Percentiles rank a stretch among this genome's conserved stretches.
Conservation (phyloP, 345 rosid genomes). For the Populus davidiana region DNA sequence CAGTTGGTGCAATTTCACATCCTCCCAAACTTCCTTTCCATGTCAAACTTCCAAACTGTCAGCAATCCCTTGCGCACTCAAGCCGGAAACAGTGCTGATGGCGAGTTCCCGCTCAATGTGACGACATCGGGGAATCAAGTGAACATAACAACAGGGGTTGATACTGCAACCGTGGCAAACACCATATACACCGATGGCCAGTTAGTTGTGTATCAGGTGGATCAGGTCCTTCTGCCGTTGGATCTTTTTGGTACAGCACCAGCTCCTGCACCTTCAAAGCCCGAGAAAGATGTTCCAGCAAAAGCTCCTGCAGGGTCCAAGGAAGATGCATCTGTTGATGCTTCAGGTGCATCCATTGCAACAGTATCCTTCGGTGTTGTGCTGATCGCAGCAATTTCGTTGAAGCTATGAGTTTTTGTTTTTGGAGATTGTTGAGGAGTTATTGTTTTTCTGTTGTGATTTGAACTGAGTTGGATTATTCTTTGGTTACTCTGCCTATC, state of each 20-base stretch:
- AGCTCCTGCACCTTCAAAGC: conserved; percentile 53
- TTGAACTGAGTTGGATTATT: conserved; percentile 22
- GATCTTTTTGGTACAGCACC: conserved; percentile 65
- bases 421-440: not conserved
- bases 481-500: conserved; percentile 3
- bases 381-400: conserved; percentile 30
- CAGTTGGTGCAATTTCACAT: conserved; percentile 80
- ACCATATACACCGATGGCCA: conserved; percentile 50
- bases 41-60: conserved; percentile 76
- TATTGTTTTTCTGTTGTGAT: conserved; percentile 8
- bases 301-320: conserved; percentile 48
- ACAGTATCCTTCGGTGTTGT: conserved; percentile 16
- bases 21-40: conserved; percentile 54
- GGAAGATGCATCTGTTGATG: conserved; percentile 27
- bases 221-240: conserved; percentile 68
- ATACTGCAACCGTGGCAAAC: conserved; percentile 60
- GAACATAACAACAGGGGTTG: conserved; percentile 73
- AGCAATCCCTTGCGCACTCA: conserved; percentile 90
- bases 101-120: conserved; percentile 64
- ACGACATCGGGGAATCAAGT: conserved; percentile 79
- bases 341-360: conserved; percentile 37
- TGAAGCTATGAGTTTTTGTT: conserved; percentile 33
- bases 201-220: conserved; percentile 75
- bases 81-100: conserved; percentile 57
- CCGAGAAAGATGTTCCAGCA: conserved; percentile 40